Evolutionary conservation across 441 rosid species (phyloP), one percentile per base, ranked within the genome.

Genomic region (Bruguiera hainesii): DNA sequence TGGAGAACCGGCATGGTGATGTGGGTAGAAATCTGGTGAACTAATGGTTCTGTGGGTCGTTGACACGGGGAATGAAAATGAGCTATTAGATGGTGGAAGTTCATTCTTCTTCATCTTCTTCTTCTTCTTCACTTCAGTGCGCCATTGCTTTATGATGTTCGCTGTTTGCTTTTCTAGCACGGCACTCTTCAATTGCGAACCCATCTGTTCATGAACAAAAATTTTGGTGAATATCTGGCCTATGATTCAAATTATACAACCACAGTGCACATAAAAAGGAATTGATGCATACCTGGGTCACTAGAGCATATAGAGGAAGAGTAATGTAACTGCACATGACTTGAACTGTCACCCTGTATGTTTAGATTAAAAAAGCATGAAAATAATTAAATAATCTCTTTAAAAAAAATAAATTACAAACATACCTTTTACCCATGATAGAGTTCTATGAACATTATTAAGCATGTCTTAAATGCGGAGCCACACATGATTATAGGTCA

Each of bases 231-330:
- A 23, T 53, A 53, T 53, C 29, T 8, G 58, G 13, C 5, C 49
- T 16, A 19, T 46, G 56, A 26, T 13, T 18, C 28, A 13, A 28
- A 3, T 25, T 5, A 15, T 16, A 19, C 18, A 62, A 13, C 16
- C 28, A 53, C 21, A 53, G 11, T 23, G 58, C 3, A 53, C 6
- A 21, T 9, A 2, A 48, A 46, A 37, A 3, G 19, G 42, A 23
- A 60, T 3, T n/a, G 6, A 49, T 26, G 19, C 46, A 60, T 66
- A 78, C 89, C 88, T 85, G 91, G 33, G 88, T 87, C 59, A 89
- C 91, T 29, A 87, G 78, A 20, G 91, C 93, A 70, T 89, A 89
- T 13, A 87, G 87, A 49, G 96, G 93, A 42, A 89, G 86, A 39
- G 96, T 89, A 53, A 87, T 80, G 79, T 89, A 89, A 70, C 91